Conservation (phyloP, 2,329 filamentous ascomycete species). For the Colletotrichum scovillei region DNA sequence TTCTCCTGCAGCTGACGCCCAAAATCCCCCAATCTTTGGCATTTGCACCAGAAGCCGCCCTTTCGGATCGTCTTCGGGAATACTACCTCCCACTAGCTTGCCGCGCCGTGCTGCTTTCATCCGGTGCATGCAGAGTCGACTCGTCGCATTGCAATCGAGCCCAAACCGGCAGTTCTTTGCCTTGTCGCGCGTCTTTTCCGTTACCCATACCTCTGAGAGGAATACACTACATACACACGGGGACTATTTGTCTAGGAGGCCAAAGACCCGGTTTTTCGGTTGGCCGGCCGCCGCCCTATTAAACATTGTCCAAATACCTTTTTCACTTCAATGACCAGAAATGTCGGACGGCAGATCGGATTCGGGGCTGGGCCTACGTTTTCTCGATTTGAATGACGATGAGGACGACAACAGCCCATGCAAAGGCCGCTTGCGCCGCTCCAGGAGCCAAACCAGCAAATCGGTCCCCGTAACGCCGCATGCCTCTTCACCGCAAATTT, state of each 20-base stretch:
- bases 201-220: slow-evolving; percentile 11
- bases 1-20: slow-evolving; percentile 23
- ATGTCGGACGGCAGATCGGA: slow-evolving; percentile 35
- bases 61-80: slow-evolving; percentile 29
- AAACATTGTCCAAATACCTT: slow-evolving; percentile 5
- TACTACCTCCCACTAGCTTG: slow-evolving; percentile 26
- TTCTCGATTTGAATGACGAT: slow-evolving; percentile 34
- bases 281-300: slow-evolving; percentile 26
- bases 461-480: slow-evolving; percentile 11
- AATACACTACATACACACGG: slow-evolving; percentile 9
- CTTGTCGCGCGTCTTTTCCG: slow-evolving; percentile 16
- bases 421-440: slow-evolving; percentile 28
- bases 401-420: slow-evolving; percentile 34
- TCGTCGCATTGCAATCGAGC: slow-evolving; percentile 21
- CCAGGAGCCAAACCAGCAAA: slow-evolving; percentile 17
- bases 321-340: slow-evolving; percentile 30
- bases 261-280: slow-evolving; percentile 34
- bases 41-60: slow-evolving; percentile 1
- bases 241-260: slow-evolving; percentile 6
- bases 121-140: slow-evolving; percentile 27
- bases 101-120: slow-evolving; percentile 8
- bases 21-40: slow-evolving; percentile 16
- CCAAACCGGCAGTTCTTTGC: slow-evolving; percentile 13
- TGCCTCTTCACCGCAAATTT: slow-evolving; percentile 37
- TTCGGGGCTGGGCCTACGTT: slow-evolving; percentile 36